Conservation (phyloP, 208 protist species). For the Lotmaria passim region DNA sequence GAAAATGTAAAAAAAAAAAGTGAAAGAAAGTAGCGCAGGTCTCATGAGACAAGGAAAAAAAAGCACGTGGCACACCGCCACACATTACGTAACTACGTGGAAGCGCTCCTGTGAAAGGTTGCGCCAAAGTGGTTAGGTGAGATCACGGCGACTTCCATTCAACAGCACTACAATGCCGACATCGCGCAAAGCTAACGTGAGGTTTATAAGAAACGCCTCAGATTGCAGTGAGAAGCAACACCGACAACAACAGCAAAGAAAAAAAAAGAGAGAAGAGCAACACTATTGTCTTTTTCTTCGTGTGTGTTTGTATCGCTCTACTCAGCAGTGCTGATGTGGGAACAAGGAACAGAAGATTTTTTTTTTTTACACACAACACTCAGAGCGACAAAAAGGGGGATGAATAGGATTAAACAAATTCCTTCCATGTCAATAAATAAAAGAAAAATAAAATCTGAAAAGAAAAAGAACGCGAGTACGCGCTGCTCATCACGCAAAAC, state of each 20-base stretch:
- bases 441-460: neutral
- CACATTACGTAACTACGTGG: too few relatives aligned
- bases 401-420: neutral
- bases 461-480: too few relatives aligned
- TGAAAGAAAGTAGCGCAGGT: neutral
- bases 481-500: too few relatives aligned
- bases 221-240: neutral
- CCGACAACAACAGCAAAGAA: neutral
- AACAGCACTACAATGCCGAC: neutral
- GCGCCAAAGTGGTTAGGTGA: too few relatives aligned
- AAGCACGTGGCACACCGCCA: too few relatives aligned
- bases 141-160: too few relatives aligned
- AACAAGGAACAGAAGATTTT: too few relatives aligned
- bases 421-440: neutral
- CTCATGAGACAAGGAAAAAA: neutral
- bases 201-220: conserved; percentile 7
- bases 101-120: too few relatives aligned
- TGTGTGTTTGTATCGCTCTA: neutral
- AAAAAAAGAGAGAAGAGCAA: conserved; percentile 27
- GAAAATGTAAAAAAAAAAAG: too few relatives aligned
- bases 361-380: neutral
- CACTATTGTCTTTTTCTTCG: neutral
- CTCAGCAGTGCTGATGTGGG: neutral
- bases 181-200: conserved; percentile 1
- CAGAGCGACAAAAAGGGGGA: neutral